Evolutionary conservation across 2,329 filamentous ascomycete genomes (phyloP).

Genomic region (Cercospora sesami): DNA sequence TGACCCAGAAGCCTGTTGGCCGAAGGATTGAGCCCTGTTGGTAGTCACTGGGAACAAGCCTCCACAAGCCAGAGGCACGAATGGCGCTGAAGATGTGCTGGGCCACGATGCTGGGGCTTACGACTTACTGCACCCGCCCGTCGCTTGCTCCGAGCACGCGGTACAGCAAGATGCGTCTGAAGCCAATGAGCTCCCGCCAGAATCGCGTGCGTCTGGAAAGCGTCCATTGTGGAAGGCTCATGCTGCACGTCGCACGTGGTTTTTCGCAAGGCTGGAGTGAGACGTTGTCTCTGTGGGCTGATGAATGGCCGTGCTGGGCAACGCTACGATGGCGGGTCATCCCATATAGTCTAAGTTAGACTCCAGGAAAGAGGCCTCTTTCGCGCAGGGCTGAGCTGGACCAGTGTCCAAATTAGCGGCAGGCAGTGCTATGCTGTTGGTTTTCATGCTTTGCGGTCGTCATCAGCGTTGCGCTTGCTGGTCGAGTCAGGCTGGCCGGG

Average conservation of each 20-base stretch:
- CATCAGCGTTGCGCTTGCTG: neutral
- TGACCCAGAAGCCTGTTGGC: neutral
- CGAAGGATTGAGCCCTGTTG: constrained; percentile 1
- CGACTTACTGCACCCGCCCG: neutral
- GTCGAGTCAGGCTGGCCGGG: neutral
- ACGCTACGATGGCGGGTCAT: neutral
- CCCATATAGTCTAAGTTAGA: neutral
- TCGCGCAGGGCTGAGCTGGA: neutral
- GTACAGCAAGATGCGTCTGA: neutral
- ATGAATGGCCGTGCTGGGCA: neutral
- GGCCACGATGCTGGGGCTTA: neutral
- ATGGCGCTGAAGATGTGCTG: neutral
- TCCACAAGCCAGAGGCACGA: neutral
- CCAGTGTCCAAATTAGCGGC: neutral
- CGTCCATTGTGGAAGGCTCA: neutral
- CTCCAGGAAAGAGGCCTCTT: neutral
- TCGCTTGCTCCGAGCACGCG: neutral
- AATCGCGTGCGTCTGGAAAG: neutral
- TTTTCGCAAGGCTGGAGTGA: neutral
- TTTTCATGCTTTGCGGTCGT: neutral
- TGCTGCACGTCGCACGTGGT: neutral
- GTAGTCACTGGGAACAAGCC: neutral
- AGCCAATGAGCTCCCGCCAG: neutral
- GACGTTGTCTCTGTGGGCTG: neutral
- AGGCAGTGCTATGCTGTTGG: neutral